Conservation (phyloP, 2,329 filamentous ascomycete genomes). For the Talaromyces sp. region DNA sequence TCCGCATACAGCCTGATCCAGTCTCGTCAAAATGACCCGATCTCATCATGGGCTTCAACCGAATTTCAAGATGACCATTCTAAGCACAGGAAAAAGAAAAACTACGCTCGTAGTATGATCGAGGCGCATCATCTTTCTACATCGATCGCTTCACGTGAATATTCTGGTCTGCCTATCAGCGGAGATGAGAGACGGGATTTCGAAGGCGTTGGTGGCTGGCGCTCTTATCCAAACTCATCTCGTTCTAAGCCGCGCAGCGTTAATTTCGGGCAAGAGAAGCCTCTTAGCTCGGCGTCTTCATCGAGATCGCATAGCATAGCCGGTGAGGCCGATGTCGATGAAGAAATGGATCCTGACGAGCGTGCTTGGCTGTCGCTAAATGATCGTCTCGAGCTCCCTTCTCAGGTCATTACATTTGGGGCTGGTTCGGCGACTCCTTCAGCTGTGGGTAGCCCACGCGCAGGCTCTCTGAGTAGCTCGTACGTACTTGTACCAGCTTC, state of each 20-base stretch:
- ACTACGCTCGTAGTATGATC: slow-evolving; percentile 21
- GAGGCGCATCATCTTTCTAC: slow-evolving; percentile 23
- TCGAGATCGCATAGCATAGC: slow-evolving; percentile 25
- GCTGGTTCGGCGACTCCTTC: slow-evolving; percentile 10
- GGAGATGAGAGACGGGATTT: slow-evolving; percentile 45
- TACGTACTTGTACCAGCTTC: neutral
- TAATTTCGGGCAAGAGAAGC: slow-evolving; percentile 17
- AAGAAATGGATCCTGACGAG: slow-evolving; percentile 34
- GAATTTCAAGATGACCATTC: slow-evolving; percentile 6
- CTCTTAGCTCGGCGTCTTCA: slow-evolving; percentile 27
- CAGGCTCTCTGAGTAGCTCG: slow-evolving; percentile 1
- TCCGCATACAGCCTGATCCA: slow-evolving; percentile 23
- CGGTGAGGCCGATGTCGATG: slow-evolving; percentile 21
- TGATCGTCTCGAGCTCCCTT: slow-evolving; percentile 41
- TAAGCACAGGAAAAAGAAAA: slow-evolving; percentile 13
- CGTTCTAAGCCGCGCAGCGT: slow-evolving; percentile 19
- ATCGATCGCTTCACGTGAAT: slow-evolving; percentile 17
- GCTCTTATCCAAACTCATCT: slow-evolving; percentile 20
- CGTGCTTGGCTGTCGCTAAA: slow-evolving; percentile 44
- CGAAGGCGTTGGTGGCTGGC: slow-evolving; percentile 49
- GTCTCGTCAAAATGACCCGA: slow-evolving; percentile 9
- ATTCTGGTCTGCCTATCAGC: slow-evolving; percentile 31
- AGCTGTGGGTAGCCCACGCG: slow-evolving; percentile 12
- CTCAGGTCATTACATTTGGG: slow-evolving; percentile 28
- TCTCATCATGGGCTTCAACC: slow-evolving; percentile 9